Evolutionary conservation across 176 grass and related monocot genomes (phyloP), one percentile per base, ranked within the genome.

Genomic region (Lolium multiflorum): DNA sequence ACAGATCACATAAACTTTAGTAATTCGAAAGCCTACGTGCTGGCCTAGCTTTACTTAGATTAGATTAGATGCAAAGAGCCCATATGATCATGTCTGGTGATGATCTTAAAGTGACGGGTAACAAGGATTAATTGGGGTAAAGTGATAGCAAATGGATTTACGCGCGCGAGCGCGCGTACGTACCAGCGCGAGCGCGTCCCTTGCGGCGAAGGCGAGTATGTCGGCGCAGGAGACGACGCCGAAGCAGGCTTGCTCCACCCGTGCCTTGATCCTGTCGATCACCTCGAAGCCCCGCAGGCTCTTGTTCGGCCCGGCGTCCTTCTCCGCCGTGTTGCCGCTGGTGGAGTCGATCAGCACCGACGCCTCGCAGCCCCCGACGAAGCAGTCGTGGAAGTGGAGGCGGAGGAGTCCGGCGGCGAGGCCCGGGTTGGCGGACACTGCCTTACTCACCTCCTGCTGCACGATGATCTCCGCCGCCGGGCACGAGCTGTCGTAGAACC

Each of bases 311-410:
- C 71, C 78, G 67, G 95, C 85, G 82, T 95, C 93, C 79, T 98
- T 98, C 91, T 98, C 95, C 47, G 95, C 95, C 37, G 82, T 90
- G 79, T 93, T 98, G 49, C 78, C 82, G 21, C 13, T 13, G 4
- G 91, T 95, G 0, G 95, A 93, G 75, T 98, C 95, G 80, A 98
- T 78, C 46, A 98, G 89, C 77, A 98, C 95, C 15, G 95, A 98
- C 63, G 52, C 95, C 52, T 95, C 93, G 62, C 95, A 95, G 6
- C 93, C 95, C 71, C 83, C 48, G 51, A 96, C 94, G 79, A 96
- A 96, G 70, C 94, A 96, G 92, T 93, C 94, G 66, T 96, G 94
- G 94, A 96, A 96, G 83, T 96, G 94, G 31, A 93, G 91, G 0
- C 94, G 78, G 82, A 90, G 58, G 65, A 97, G 88, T 31, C 92